phyloP scores from a whole-genome alignment of 208 protist species.

The Trypanosomatidae sp. region DNA sequence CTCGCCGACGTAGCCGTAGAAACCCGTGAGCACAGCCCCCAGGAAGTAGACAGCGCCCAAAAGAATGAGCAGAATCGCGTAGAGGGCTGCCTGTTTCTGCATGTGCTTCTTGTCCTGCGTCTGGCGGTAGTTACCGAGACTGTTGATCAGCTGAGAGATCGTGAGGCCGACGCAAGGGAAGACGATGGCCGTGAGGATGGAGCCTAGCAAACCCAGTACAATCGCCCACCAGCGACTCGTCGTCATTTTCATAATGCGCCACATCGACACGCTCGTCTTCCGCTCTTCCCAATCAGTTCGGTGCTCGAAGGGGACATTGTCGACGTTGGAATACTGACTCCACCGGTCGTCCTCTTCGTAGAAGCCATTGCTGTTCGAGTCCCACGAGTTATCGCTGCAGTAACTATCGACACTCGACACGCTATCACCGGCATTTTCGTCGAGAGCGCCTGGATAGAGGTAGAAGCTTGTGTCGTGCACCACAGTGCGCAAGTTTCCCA shows the following conservation, averaged over 20 bases:
- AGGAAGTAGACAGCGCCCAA: conserved; percentile 40
- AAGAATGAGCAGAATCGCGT: conserved; percentile 51
- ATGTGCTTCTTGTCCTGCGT: conserved; percentile 28
- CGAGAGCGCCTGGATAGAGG: conserved; percentile 13
- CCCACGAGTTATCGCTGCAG: conserved; percentile 16
- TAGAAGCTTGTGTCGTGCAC: conserved; percentile 52
- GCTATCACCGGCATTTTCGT: conserved; percentile 2
- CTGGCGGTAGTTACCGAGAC: conserved; percentile 39
- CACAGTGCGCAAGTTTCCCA: conserved; percentile 18
- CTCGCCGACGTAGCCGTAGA: conserved; percentile 79
- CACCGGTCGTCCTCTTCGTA: conserved; percentile 13
- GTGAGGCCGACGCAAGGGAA: conserved; percentile 49
- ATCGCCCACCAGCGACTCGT: conserved; percentile 39
- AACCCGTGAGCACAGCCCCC: conserved; percentile 46
- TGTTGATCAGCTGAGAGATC: conserved; percentile 44
- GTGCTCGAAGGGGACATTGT: conserved; percentile 58
- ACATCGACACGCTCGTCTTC: conserved; percentile 34
- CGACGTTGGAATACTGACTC: conserved; percentile 41
- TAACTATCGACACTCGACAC: not conserved
- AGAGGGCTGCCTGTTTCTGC: conserved; percentile 31
- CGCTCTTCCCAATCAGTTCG: conserved; percentile 61
- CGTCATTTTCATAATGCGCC: conserved; percentile 58
- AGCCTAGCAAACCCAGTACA: conserved; percentile 55
- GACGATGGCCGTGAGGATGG: conserved; percentile 36
- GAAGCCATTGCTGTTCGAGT: conserved; percentile 8